phyloP scores from a whole-genome alignment of 306 rosid genomes.

The Cicer chorassanicum region DNA sequence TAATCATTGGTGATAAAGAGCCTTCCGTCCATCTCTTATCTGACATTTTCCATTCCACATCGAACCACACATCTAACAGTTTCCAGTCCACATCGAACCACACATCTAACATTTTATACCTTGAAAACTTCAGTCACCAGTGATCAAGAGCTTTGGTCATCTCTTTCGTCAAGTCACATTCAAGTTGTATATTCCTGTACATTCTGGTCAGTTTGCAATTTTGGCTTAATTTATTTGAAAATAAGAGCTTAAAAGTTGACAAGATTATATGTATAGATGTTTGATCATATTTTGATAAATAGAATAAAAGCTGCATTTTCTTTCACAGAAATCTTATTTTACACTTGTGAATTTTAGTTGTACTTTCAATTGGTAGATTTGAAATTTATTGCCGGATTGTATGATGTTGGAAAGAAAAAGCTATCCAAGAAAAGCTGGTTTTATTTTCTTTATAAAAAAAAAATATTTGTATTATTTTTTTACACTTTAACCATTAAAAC shows the following conservation, averaged over 20 bases:
- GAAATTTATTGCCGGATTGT: background rate
- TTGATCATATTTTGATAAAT: slow-evolving; percentile 44
- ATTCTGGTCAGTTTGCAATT: slow-evolving; percentile 45
- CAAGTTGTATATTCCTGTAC: slow-evolving; percentile 54
- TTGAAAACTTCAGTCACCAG: slow-evolving; percentile 21
- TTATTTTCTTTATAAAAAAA: background rate
- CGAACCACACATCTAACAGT: slow-evolving; percentile 31
- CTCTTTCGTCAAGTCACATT: slow-evolving; percentile 11
- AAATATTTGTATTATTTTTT: background rate
- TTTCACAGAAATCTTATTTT: slow-evolving; percentile 6
- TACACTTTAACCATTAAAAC: background rate
- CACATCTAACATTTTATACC: slow-evolving; percentile 37
- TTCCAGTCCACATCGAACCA: slow-evolving; percentile 8
- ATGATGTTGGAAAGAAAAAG: background rate
- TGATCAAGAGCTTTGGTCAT: slow-evolving; percentile 31
- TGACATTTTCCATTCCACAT: slow-evolving; percentile 19
- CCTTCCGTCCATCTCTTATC: slow-evolving; percentile 21
- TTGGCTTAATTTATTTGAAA: slow-evolving; percentile 46
- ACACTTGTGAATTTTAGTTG: background rate
- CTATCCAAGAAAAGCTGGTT: background rate
- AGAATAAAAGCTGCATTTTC: slow-evolving; percentile 48
- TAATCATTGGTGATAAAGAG: slow-evolving; percentile 35
- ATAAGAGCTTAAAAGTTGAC: slow-evolving; percentile 43
- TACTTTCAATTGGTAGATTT: background rate
- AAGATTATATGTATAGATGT: slow-evolving; percentile 50